These are phyloP conservation scores for Neonectria hederae DNA, from an alignment of 2,329 filamentous ascomycete species.

Conservation along the genomic window DNA sequence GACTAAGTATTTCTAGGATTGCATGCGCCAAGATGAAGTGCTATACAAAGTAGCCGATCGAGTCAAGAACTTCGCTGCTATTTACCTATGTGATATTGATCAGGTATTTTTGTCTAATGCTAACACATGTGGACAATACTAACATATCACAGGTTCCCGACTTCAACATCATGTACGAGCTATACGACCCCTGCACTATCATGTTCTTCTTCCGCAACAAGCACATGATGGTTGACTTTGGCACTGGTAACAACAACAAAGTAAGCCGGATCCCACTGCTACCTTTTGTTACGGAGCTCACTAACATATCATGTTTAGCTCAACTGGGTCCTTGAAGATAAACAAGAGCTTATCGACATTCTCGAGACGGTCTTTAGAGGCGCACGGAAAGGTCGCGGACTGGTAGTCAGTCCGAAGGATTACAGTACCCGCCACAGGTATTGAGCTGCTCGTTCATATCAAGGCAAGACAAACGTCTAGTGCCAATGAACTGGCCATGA, in stretches of 20 bases:
- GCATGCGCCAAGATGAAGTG: slow-evolving; percentile 84
- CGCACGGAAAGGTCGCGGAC: slow-evolving; percentile 96
- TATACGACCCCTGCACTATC: slow-evolving; percentile 91
- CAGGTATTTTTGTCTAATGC: slow-evolving; percentile 60
- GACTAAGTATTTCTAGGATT: slow-evolving; percentile 67
- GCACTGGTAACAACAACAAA: slow-evolving; percentile 98
- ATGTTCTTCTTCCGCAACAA: slow-evolving; percentile 99
- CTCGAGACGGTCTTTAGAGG: slow-evolving; percentile 97
- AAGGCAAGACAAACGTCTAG: no score
- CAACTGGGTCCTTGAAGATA: slow-evolving; percentile 94
- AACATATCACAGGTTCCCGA: slow-evolving; percentile 61
- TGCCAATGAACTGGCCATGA: no score
- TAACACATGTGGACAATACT: no score
- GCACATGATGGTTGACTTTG: slow-evolving; percentile 98
- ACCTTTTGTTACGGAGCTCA: no score
- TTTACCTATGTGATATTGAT: slow-evolving; percentile 95
- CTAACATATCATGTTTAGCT: slow-evolving; percentile 51
- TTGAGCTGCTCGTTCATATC: no score
- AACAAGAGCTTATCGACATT: slow-evolving; percentile 98
- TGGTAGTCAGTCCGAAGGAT: slow-evolving; percentile 94
- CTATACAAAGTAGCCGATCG: slow-evolving; percentile 93
- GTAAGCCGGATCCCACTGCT: no score
- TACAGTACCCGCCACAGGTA: no score
- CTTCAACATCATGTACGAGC: slow-evolving; percentile 96
- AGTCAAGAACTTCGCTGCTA: slow-evolving; percentile 91